phyloP scores from a whole-genome alignment of 495 filamentous ascomycete genomes.

The Aspergillus conjunctus region DNA sequence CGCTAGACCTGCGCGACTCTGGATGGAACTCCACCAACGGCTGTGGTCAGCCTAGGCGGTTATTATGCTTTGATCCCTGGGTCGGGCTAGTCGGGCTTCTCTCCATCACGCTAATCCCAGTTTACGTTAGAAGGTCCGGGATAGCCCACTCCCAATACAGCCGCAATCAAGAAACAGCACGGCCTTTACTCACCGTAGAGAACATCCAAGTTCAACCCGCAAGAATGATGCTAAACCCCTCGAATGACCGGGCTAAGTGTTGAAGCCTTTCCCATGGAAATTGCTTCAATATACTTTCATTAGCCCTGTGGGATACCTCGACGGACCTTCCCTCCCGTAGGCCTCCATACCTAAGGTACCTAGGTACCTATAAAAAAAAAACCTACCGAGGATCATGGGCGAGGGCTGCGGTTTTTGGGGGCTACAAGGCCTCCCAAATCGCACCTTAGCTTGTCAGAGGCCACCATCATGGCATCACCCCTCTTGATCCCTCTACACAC shows the following conservation, averaged over 20 bases:
- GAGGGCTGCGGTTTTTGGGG: conserved; percentile 19
- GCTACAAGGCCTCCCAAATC: conserved; percentile 6
- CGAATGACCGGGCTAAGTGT: conserved; percentile 13
- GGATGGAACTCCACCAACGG: conserved; percentile 9
- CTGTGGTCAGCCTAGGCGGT: conserved; percentile 17
- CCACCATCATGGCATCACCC: not conserved
- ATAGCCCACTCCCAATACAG: conserved; percentile 27
- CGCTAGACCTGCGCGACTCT: not conserved
- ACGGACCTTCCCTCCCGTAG: conserved; percentile 10
- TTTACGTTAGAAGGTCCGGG: conserved; percentile 17
- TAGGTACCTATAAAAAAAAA: conserved; percentile 5
- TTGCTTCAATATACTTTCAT: conserved; percentile 17
- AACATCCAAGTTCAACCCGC: not conserved
- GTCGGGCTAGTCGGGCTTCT: no score
- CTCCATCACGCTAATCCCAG: conserved; percentile 13
- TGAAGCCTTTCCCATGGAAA: conserved; percentile 11
- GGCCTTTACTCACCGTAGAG: no score
- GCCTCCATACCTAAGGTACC: no score
- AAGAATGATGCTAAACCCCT: no score
- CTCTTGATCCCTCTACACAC: conserved; percentile 6
- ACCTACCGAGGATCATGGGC: conserved; percentile 9
- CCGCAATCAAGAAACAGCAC: conserved; percentile 22
- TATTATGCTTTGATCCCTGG: conserved; percentile 17
- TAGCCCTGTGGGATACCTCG: conserved; percentile 14
- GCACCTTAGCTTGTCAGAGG: conserved; percentile 17